phyloP scores from a whole-genome alignment of 2,329 filamentous ascomycete genomes.

The Talaromyces sp. region DNA sequence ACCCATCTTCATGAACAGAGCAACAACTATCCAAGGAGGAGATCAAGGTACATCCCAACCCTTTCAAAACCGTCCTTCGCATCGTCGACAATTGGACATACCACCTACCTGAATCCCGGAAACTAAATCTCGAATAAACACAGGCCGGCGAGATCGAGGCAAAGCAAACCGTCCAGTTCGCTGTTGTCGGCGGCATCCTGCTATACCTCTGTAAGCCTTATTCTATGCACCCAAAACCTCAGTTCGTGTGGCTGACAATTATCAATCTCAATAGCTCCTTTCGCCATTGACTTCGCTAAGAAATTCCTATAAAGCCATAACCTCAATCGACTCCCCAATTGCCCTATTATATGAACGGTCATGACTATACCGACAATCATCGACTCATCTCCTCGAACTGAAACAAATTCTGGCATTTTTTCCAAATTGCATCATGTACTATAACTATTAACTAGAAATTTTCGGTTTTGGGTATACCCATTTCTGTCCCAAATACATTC shows the following conservation, averaged over 20 bases:
- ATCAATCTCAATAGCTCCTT: slow-evolving; percentile 38
- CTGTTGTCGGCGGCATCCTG: slow-evolving; percentile 49
- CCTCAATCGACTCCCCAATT: neutral
- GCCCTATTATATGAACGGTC: neutral
- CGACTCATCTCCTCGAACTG: neutral
- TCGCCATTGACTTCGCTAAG: slow-evolving; percentile 46
- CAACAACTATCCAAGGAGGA: slow-evolving; percentile 45
- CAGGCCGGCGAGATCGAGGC: slow-evolving; percentile 52
- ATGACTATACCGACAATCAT: no score
- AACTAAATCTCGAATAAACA: neutral
- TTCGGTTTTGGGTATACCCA: neutral
- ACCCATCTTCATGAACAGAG: slow-evolving; percentile 22
- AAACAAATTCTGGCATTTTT: neutral
- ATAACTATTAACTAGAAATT: neutral
- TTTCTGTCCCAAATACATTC: neutral
- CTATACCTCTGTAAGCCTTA: slow-evolving; percentile 57
- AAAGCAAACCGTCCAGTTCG: slow-evolving; percentile 50
- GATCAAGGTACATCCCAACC: slow-evolving; percentile 32
- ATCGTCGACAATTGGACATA: neutral
- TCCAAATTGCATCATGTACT: neutral
- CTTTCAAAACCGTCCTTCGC: neutral
- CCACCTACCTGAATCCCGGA: neutral
- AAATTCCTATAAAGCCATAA: slow-evolving; percentile 13
- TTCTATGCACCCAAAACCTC: no score
- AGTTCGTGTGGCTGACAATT: neutral